Base-by-base conservation (phyloP, 208 protist genomes). In the Leptomonas seymouri region DNA sequence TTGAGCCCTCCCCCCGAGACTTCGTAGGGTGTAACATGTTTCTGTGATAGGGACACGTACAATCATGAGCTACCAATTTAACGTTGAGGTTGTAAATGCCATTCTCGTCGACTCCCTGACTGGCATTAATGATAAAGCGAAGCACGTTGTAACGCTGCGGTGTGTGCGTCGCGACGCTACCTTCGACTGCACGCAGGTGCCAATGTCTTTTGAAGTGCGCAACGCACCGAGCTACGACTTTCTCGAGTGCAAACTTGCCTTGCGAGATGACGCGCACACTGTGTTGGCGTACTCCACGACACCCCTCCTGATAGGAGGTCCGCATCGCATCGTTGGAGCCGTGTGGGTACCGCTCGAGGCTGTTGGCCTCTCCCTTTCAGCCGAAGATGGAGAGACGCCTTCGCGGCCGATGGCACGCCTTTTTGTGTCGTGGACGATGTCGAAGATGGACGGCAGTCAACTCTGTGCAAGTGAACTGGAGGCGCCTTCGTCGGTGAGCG, bases 71-170 rank as follows among this genome's bases (percentile, higher is more conserved):
- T 78, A 74, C n/a, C 61, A 70, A 25, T 81, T 74, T 55, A 53
- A 36, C 27, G 34, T 85, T 3, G 74, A 85, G 45, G 58, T 85
- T 27, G 56, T 81, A 28, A 74, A 74, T 20, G 67, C 74, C 18
- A 25, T 63, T n/a, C 70, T 68, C 3, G 25, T 49, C 3, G 46
- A 57, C 14, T 36, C 44, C 20, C 44, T 76, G n/a, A 1, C 23
- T 14, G 25, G 20, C 21, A 42, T 15, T 16, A 30, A 0, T 14
- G 58, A 58, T 31, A 44, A 15, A 11, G 8, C 14, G 25, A 30
- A 2, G 16, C 31, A 23, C 58, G 61, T 69, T 21, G 11, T 79
- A 14, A n/a, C 42, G 6, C 42, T 79, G 39, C 50, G 34, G 9
- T 79, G 74, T 36, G 48, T 46, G 27, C 65, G 50, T 2, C 72